phyloP scores from a whole-genome alignment of 345 rosid species.

The Bruguiera gymnorhiza region DNA sequence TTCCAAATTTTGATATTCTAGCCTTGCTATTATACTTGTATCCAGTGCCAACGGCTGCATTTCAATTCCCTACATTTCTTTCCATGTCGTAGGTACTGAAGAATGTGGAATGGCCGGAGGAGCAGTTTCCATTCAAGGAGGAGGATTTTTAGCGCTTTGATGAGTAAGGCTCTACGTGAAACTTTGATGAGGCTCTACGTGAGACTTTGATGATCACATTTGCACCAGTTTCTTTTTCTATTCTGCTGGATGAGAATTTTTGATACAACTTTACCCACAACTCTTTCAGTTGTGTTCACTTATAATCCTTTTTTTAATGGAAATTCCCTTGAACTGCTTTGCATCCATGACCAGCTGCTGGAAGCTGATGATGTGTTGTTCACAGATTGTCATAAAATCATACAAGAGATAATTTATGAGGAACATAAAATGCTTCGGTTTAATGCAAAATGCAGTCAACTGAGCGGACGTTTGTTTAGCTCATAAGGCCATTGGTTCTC shows the following conservation, averaged over 20 bases:
- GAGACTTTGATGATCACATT: neutral
- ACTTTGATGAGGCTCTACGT: constrained; percentile 3
- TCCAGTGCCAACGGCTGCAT: neutral
- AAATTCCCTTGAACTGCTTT: neutral
- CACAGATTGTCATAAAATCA: neutral
- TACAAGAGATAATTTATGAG: neutral
- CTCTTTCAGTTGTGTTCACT: neutral
- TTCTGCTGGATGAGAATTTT: neutral
- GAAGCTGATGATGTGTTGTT: neutral
- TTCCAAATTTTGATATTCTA: neutral
- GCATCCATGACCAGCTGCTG: neutral
- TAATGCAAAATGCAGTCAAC: too few relatives aligned
- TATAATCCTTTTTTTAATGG: neutral
- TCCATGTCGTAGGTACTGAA: constrained; percentile 46
- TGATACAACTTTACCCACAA: too few relatives aligned
- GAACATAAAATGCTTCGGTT: neutral
- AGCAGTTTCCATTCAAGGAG: constrained; percentile 78
- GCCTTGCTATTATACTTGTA: neutral
- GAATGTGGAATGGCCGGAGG: constrained; percentile 86
- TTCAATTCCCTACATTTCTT: neutral
- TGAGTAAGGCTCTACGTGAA: constrained; percentile 41
- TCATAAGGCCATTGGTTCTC: too few relatives aligned
- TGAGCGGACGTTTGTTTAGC: neutral
- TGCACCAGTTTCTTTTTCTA: neutral
- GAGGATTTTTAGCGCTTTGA: constrained; percentile 85